Conservation (phyloP, 306 rosid species). For the Rosa chinensis region DNA sequence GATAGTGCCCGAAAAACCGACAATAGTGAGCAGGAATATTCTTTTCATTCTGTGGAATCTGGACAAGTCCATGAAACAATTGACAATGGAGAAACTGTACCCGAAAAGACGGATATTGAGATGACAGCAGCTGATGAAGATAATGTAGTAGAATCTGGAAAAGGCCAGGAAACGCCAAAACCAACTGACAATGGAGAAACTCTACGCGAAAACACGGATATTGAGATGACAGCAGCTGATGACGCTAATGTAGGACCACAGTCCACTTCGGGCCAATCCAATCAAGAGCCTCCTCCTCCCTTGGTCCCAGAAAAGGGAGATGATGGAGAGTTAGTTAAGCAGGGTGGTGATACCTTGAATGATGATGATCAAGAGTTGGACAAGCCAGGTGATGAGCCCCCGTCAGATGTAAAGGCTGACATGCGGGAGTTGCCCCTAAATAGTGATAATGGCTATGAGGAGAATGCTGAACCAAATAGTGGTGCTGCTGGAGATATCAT, state of each 20-base stretch:
- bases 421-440: slow-evolving; percentile 30
- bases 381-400: slow-evolving; percentile 28
- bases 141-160: not conserved
- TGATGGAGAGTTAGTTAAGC: not conserved
- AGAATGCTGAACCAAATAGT: slow-evolving; percentile 18
- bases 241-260: slow-evolving; percentile 25
- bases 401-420: slow-evolving; percentile 35
- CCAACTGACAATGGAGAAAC: slow-evolving; percentile 28
- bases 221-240: slow-evolving; percentile 16
- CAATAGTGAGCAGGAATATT: slow-evolving; percentile 18
- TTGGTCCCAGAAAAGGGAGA: slow-evolving; percentile 29
- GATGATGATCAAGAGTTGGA: not conserved
- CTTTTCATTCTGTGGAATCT: slow-evolving; percentile 32
- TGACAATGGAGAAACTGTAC: slow-evolving; percentile 27
- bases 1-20: slow-evolving; percentile 20
- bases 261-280: slow-evolving; percentile 24
- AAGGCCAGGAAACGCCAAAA: not conserved
- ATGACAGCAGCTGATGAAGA: slow-evolving; percentile 19
- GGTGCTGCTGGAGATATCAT: slow-evolving; percentile 26
- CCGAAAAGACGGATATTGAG: not conserved
- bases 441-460: slow-evolving; percentile 21
- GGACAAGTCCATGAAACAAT: slow-evolving; percentile 25
- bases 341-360: not conserved
- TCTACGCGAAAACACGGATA: not conserved
- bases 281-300: slow-evolving; percentile 28